Base-by-base conservation (phyloP, 2,329 filamentous ascomycete genomes). In the Colletotrichum ledebouriae region DNA sequence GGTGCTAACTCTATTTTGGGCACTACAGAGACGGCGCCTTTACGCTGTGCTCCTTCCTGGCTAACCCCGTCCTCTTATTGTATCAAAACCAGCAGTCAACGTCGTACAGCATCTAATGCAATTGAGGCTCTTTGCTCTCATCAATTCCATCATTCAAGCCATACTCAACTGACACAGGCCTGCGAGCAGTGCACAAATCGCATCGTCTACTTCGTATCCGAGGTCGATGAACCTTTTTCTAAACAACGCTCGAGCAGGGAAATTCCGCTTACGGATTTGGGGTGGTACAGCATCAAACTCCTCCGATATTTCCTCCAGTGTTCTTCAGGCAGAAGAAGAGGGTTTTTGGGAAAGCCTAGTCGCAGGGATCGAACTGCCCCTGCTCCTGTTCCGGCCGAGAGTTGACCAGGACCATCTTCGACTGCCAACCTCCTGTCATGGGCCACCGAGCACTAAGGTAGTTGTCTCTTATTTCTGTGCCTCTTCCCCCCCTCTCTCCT, bases 331-430 rank as follows among this genome's bases (percentile, higher is more conserved):
- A n/a, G 46, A 33, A 6, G 20, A 13, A 41, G 39, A 12, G 33
- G 41, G 12, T 60, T 42, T 29, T 46, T 52, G 17, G 37, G 22
- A 29, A 50, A 20, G 6, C 9, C 9, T 6, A 22, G 25, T 22
- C 37, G 65, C 53, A 67, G 60, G 47, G 60, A 22, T 64, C 46
- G 25, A 22, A 22, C 22, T 22, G 44, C 46, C 37, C 37, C 37
- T 39, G 33, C 46, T 55, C 61, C 29, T 65, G 61, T 63, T 64
- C 60, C 65, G 55, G 65, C 61, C 49, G 56, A 68, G 55, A 59
- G n/a, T 17, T 25, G 46, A 20, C 34, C 55, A 20, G 29, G 52
- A 39, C 52, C 29, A 53, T 15, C 42, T 22, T 50, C 39, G 33
- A 55, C 63, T 52, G 33, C 37, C 17, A 52, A 61, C 58, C 47